A percentile compares a stretch with the other conserved stretches of the same genome.
These are phyloP conservation scores for Phoma sp. DNA, from an alignment of 2,329 filamentous ascomycete species.

Conservation along the genomic window DNA sequence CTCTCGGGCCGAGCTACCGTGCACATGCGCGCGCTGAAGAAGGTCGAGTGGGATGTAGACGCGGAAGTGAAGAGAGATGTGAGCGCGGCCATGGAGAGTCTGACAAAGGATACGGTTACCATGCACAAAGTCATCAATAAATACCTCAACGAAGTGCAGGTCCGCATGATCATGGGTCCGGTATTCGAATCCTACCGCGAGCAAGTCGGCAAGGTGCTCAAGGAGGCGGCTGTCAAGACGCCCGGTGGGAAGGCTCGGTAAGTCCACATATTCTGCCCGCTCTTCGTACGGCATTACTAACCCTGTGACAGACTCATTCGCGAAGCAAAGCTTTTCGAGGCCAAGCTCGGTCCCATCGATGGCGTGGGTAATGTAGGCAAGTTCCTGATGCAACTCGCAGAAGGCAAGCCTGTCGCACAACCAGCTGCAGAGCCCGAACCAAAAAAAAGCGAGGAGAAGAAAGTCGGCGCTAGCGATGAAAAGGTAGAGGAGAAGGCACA, in stretches of 20 bases:
- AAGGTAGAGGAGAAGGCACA: background rate
- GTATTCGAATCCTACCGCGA: conserved; percentile 84
- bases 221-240: conserved; percentile 69
- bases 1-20: conserved; percentile 79
- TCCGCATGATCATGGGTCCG: conserved; percentile 83
- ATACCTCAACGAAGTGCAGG: conserved; percentile 77
- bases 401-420: conserved; percentile 58
- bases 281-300: background rate
- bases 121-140: conserved; percentile 84
- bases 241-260: conserved; percentile 75
- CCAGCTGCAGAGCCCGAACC: conserved; percentile 15
- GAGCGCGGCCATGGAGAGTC: conserved; percentile 82
- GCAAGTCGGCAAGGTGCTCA: conserved; percentile 76
- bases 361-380: conserved; percentile 78
- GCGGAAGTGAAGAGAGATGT: conserved; percentile 51
- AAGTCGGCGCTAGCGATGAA: background rate
- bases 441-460: conserved; percentile 7
- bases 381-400: conserved; percentile 70
- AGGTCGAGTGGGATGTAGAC: conserved; percentile 74
- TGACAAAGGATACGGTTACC: conserved; percentile 85
- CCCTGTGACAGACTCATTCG: conserved; percentile 68
- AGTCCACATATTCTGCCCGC: conserved; percentile 33
- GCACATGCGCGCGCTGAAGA: conserved; percentile 77
- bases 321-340: conserved; percentile 76
- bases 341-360: conserved; percentile 77